Evolutionary conservation across 352 stramenopile genomes (phyloP).

Genomic region (Aphanomyces stellatus): DNA sequence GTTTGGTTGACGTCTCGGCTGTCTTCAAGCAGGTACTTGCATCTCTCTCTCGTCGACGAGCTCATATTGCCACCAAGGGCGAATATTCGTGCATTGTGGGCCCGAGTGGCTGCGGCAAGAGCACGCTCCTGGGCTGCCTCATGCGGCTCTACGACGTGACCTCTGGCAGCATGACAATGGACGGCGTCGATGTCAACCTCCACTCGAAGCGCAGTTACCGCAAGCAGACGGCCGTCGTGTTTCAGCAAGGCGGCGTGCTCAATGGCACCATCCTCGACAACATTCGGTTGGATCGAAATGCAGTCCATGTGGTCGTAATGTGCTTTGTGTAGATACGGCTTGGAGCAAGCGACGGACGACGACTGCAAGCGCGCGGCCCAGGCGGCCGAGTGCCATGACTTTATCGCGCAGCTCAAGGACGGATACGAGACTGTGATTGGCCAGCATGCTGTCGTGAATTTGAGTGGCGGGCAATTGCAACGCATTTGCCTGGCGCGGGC

Average conservation of each 20-base stretch:
- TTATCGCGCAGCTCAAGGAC: slow-evolving; percentile 6
- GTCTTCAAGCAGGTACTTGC: slow-evolving; percentile 1
- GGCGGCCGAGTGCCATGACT: slow-evolving; percentile 8
- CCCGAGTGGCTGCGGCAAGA: slow-evolving; percentile 18
- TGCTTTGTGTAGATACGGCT: neutral
- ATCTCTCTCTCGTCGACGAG: neutral
- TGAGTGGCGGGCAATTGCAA: slow-evolving; percentile 19
- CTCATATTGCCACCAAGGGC: neutral
- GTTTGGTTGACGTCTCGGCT: neutral
- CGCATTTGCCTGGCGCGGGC: slow-evolving; percentile 18
- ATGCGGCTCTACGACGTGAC: neutral
- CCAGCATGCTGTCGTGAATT: slow-evolving; percentile 12
- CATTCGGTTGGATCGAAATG: neutral
- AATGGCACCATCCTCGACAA: slow-evolving; percentile 21
- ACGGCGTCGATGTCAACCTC: neutral
- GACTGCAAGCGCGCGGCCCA: slow-evolving; percentile 15
- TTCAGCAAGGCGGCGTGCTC: slow-evolving; percentile 8
- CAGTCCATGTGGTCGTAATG: neutral
- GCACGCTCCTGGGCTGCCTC: slow-evolving; percentile 3
- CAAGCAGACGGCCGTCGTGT: slow-evolving; percentile 13
- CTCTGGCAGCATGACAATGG: neutral
- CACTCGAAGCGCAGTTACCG: neutral
- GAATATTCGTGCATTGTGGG: slow-evolving; percentile 14
- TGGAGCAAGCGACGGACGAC: neutral
- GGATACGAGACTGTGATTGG: slow-evolving; percentile 10